Evolutionary conservation across 1,139 yeast genomes (phyloP).

Genomic region (Magnusiomyces suaveolens): DNA sequence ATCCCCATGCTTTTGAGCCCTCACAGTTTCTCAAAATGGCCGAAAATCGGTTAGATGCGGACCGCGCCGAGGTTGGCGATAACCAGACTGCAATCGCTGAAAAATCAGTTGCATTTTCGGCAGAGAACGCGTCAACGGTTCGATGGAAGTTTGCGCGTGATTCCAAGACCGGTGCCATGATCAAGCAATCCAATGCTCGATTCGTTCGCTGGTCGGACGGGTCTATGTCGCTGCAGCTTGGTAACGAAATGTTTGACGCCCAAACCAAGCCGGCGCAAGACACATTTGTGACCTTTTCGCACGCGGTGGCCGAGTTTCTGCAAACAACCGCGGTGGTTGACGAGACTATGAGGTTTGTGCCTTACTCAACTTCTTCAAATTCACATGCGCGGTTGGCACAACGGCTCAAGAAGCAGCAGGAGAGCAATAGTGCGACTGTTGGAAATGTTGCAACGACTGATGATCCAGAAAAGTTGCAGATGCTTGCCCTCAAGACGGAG

Average conservation of each 20-base stretch:
- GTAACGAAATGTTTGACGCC: constrained; percentile 79
- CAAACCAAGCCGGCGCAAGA: constrained; percentile 55
- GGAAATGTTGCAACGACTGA: constrained; percentile 68
- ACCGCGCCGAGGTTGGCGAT: constrained; percentile 30
- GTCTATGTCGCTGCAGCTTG: constrained; percentile 70
- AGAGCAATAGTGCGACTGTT: constrained; percentile 41
- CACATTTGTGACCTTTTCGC: constrained; percentile 61
- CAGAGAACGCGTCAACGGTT: constrained; percentile 61
- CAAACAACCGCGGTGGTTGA: constrained; percentile 39
- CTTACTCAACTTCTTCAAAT: constrained; percentile 74
- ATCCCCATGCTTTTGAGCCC: constrained; percentile 83
- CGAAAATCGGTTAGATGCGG: constrained; percentile 3
- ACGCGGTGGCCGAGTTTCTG: constrained; percentile 61
- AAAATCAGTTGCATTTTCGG: constrained; percentile 76
- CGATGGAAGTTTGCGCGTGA: constrained; percentile 84
- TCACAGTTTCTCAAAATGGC: constrained; percentile 41
- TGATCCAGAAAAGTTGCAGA: constrained; percentile 81
- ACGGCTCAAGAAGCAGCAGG: constrained; percentile 62
- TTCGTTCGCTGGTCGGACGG: constrained; percentile 95
- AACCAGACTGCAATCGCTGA: constrained; percentile 29
- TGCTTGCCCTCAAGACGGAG: constrained; percentile 72
- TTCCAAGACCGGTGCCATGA: constrained; percentile 24
- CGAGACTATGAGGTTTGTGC: constrained; percentile 65
- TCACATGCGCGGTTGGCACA: constrained; percentile 74
- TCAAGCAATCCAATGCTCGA: constrained; percentile 80